These are phyloP conservation scores for Picea mariana DNA, from an alignment of 83 land plant species.

Conservation along the genomic window DNA sequence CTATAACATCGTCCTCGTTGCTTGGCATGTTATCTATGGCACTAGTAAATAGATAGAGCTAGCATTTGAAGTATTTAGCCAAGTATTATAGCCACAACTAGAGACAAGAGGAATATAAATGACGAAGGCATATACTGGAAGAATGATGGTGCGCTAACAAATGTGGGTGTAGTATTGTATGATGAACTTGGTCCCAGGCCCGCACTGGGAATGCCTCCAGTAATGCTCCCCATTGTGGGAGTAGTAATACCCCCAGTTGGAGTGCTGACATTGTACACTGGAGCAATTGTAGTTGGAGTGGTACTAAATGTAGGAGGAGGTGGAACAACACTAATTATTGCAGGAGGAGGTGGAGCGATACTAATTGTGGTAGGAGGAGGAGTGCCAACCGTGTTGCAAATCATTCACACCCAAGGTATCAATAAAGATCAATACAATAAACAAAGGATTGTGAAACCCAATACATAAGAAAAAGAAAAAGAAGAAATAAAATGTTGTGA, in stretches of 20 bases:
- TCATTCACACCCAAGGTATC: not conserved
- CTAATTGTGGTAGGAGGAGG: not conserved
- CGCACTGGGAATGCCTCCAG: not conserved
- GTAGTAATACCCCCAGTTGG: not conserved
- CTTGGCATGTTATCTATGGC: too few relatives aligned
- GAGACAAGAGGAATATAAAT: not conserved
- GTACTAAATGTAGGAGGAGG: not conserved
- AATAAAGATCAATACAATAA: not conserved
- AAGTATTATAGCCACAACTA: constrained; percentile 2
- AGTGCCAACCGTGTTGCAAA: constrained; percentile 8
- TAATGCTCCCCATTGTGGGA: not conserved
- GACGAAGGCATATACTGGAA: not conserved
- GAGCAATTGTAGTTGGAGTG: not conserved
- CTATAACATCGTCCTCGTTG: too few relatives aligned
- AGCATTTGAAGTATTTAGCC: not conserved
- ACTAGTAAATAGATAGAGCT: too few relatives aligned
- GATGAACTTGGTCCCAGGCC: not conserved
- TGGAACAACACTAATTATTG: not conserved
- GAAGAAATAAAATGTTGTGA: not conserved
- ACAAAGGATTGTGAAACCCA: not conserved
- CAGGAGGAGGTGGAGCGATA: not conserved
- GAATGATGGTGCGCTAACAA: not conserved
- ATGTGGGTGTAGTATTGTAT: not conserved
- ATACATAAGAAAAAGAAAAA: not conserved
- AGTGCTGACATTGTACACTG: constrained; percentile 2